Evolutionary conservation across 441 rosid genomes (phyloP).

Genomic region (Biscutella laevigata): DNA sequence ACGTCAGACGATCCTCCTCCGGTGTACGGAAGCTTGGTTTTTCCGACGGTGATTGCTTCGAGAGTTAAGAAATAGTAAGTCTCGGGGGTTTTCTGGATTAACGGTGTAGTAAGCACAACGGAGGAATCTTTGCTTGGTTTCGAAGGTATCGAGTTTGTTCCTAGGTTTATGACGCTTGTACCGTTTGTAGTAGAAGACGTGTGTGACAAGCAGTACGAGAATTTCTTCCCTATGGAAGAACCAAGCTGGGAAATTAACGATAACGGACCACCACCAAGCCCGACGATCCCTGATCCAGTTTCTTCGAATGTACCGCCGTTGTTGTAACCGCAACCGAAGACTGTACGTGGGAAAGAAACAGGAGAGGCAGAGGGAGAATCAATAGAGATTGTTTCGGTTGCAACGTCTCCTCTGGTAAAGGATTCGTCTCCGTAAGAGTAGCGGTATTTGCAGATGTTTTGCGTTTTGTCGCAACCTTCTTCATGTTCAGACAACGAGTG

Average conservation of each 20-base stretch:
- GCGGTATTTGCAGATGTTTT: constrained; percentile 23
- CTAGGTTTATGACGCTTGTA: constrained; percentile 33
- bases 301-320: constrained; percentile 20
- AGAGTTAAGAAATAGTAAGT: constrained; percentile 32
- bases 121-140: background rate
- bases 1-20: too few species aligned
- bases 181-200: constrained; percentile 13
- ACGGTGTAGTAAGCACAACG: constrained; percentile 24
- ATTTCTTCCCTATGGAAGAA: constrained; percentile 19
- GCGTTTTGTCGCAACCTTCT: background rate
- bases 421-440: constrained; percentile 25
- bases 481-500: background rate
- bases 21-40: constrained; percentile 24
- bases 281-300: constrained; percentile 32
- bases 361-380: constrained; percentile 23
- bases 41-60: constrained; percentile 33
- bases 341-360: constrained; percentile 11
- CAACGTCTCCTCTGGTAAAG: constrained; percentile 22
- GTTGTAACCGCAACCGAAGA: constrained; percentile 40
- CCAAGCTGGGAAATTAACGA: constrained; percentile 29
- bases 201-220: constrained; percentile 37
- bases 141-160: constrained; percentile 26
- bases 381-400: constrained; percentile 31
- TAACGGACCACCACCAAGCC: constrained; percentile 32
- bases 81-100: background rate